Evolutionary conservation across 2,329 filamentous ascomycete species (phyloP), one percentile per base, ranked within the genome.

Genomic region (Penicillium glabrum): DNA sequence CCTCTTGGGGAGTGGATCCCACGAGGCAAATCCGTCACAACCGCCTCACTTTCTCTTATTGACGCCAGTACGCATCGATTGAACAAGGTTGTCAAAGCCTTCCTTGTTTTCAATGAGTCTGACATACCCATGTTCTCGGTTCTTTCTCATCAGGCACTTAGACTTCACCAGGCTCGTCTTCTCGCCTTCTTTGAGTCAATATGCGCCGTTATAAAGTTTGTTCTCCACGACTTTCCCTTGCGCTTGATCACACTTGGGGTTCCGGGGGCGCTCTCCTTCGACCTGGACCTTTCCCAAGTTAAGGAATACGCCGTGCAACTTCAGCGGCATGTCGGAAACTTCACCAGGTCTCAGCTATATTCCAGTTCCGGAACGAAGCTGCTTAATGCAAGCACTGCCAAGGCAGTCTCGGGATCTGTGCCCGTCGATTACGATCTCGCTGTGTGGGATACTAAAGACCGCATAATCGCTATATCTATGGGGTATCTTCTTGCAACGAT

Each of bases 401-500:
- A 62, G 45, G 51, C 55, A 46, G 57, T 58, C 19, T 56, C 67
- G 3, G 53, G 58, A 13, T 46, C 62, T 31, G 53, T 70, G 10
- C 73, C 23, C 46, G 71, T 85, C 14, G 81, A 89, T 65, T 81
- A 83, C 8, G 81, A 79, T 26, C 75, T 91, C 51, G 86, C 86
- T 1, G 81, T 85, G 52, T 93, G 90, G 90, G 82, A 83, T 27
- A 79, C 82, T 16, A 88, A 90, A 57, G 86, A 89, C 71, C 80
- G 86, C 24, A 74, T 82, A n/a, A 80, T 87, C 77, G 92, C 93
- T 14, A 90, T 96, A 39, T 67, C 92, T 2, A 82, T 89, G 47
- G 95, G 95, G 13, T 99, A 99, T 70, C 69, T 86, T 0, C 87
- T 92, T 46, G 82, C 96, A 39, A 90, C 88, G 11, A 68, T 90